These are phyloP conservation scores for Chlorella sp. DNA, from an alignment of 139 green algal species.

Conservation along the genomic window DNA sequence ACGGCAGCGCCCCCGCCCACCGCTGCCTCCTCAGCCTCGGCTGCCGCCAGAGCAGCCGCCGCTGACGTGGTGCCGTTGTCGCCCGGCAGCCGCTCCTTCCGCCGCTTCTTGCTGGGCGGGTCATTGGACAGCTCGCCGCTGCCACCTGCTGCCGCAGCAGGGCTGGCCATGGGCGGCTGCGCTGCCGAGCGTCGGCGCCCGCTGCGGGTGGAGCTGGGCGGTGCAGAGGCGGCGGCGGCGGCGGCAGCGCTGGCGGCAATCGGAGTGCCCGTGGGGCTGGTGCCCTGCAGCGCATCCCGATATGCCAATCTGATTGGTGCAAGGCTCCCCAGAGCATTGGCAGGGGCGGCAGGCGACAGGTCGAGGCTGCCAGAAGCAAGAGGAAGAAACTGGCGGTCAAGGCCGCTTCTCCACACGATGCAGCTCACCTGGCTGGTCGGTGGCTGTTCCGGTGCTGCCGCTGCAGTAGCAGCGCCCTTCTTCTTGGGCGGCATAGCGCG, in stretches of 20 bases:
- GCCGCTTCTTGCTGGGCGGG: conserved; percentile 33
- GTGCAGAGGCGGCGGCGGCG: neutral
- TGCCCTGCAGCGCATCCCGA: neutral
- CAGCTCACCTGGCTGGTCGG: neutral
- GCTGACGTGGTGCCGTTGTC: conserved; percentile 20
- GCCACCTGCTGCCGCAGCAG: neutral
- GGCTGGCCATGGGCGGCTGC: neutral
- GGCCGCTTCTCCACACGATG: too few species aligned
- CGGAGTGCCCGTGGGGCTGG: neutral
- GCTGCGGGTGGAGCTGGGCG: neutral
- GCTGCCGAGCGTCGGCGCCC: neutral
- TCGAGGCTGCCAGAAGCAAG: too few species aligned
- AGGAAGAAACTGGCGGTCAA: too few species aligned
- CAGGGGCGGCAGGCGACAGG: too few species aligned
- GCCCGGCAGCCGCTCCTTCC: neutral
- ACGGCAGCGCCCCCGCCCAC: neutral
- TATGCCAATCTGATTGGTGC: too few species aligned
- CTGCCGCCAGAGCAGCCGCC: neutral
- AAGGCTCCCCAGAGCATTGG: too few species aligned
- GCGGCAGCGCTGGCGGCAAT: too few species aligned
- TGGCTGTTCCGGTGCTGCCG: neutral
- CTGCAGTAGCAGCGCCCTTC: neutral
- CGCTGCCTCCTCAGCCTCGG: neutral
- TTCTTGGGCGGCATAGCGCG: neutral
- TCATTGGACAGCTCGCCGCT: neutral